Conservation (phyloP, 495 filamentous ascomycete genomes). For the Aspergillus ellipticus region DNA sequence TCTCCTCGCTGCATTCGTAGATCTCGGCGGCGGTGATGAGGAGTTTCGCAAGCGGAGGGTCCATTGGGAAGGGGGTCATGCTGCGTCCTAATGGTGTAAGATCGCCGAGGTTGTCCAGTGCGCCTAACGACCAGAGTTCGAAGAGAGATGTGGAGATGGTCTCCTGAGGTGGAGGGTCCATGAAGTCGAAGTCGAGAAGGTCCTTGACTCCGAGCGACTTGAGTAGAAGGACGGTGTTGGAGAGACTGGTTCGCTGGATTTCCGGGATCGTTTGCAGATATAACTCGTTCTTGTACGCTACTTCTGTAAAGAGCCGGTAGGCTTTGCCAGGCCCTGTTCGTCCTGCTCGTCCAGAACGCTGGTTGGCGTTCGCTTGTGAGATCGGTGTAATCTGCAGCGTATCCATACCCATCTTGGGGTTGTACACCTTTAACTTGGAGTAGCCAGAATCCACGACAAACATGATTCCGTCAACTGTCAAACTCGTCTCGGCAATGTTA, state of each 20-base stretch:
- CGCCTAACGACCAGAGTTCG: constrained; percentile 96
- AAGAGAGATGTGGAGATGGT: constrained; percentile 97
- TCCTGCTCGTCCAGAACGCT: constrained; percentile 90
- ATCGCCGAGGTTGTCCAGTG: constrained; percentile 89
- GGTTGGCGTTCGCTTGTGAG: constrained; percentile 91
- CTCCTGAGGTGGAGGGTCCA: constrained; percentile 98
- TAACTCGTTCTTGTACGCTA: constrained; percentile 92
- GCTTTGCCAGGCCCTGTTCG: constrained; percentile 95
- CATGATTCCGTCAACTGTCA: constrained; percentile 99
- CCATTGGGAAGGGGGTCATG: constrained; percentile 98
- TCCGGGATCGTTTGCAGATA: constrained; percentile 98
- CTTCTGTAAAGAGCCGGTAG: constrained; percentile 90
- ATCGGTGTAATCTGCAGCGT: constrained; percentile 98
- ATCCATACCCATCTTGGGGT: constrained; percentile 98
- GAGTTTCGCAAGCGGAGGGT: constrained; percentile 89
- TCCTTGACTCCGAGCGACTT: constrained; percentile 95
- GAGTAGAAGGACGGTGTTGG: constrained; percentile 89
- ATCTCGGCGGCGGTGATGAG: constrained; percentile 78
- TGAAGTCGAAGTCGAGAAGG: constrained; percentile 96
- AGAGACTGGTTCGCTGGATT: constrained; percentile 93
- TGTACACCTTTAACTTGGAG: constrained; percentile 98
- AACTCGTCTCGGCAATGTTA: constrained; percentile 96
- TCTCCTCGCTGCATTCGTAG: constrained; percentile 95
- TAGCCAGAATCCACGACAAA: constrained; percentile 96
- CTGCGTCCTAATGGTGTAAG: constrained; percentile 80